A percentile compares a stretch with the other conserved stretches of the same genome.
Conservation (phyloP, 1,284 basidiomycete genomes). For the Sporisorium sorghi region DNA sequence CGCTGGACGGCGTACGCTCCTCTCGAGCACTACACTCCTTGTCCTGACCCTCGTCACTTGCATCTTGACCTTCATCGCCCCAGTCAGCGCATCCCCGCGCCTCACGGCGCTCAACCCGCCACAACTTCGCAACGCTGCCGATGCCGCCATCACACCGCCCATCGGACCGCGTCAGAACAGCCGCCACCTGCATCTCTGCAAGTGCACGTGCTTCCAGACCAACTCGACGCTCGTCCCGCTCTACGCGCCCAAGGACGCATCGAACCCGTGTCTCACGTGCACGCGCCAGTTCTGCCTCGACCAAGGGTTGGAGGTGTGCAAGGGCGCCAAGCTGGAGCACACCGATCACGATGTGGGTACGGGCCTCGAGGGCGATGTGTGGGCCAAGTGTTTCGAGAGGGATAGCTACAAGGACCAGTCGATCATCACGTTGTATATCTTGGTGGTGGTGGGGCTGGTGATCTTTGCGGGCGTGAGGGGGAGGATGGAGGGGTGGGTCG, state of each 20-base stretch:
- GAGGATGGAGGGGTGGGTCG: constrained; percentile 23
- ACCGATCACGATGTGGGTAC: constrained; percentile 67
- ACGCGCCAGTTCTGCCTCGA: constrained; percentile 69
- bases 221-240: constrained; percentile 68
- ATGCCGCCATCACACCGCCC: no score
- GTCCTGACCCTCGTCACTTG: constrained; percentile 34
- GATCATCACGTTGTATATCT: constrained; percentile 63
- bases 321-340: constrained; percentile 62
- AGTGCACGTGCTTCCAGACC: constrained; percentile 69
- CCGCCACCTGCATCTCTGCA: constrained; percentile 61
- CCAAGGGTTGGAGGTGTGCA: constrained; percentile 62
- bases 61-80: constrained; percentile 16
- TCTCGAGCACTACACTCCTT: constrained; percentile 20
- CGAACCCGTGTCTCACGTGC: constrained; percentile 66
- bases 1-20: constrained; percentile 11
- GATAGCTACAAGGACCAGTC: constrained; percentile 64
- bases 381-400: constrained; percentile 68
- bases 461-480: constrained; percentile 29
- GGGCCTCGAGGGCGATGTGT: constrained; percentile 68
- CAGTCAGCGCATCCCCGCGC: constrained; percentile 4
- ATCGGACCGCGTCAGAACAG: constrained; percentile 9
- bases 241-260: constrained; percentile 49
- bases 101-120: background rate
- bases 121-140: no score
- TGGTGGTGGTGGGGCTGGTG: constrained; percentile 47